Percentiles rank a stretch among this genome's conserved stretches.
Evolutionary conservation across 441 rosid species (phyloP).

Genomic region (Pelargonium australe): DNA sequence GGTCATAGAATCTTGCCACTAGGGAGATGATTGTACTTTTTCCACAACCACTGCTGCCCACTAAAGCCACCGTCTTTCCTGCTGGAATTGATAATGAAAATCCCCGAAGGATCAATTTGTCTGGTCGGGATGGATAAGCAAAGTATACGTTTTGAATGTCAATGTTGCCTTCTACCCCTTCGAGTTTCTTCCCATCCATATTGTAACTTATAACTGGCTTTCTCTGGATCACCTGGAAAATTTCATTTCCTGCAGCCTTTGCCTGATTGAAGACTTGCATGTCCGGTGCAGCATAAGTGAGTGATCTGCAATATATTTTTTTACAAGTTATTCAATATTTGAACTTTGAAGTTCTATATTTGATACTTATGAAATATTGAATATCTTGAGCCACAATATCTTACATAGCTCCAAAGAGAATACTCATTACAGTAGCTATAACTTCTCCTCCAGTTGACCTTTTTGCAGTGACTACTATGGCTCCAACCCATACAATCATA

Average conservation of each 20-base stretch:
- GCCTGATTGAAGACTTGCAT: conserved; percentile 65
- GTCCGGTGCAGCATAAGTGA: conserved; percentile 68
- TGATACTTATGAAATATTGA: not conserved
- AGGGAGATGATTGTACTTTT: conserved; percentile 58
- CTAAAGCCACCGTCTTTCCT: conserved; percentile 51
- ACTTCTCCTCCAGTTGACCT: conserved; percentile 51
- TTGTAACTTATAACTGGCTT: conserved; percentile 32
- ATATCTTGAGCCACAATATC: not conserved
- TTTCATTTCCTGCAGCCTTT: conserved; percentile 57
- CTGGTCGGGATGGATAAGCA: conserved; percentile 51
- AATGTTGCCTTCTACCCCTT: conserved; percentile 40
- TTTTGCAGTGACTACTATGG: conserved; percentile 33
- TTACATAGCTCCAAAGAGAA: conserved; percentile 60
- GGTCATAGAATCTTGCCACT: conserved; percentile 60
- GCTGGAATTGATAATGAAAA: conserved; percentile 55
- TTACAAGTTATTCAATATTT: not conserved
- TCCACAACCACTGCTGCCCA: conserved; percentile 67
- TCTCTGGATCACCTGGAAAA: conserved; percentile 44
- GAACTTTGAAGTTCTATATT: not conserved
- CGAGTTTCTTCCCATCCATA: conserved; percentile 24
- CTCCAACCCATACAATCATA: conserved; percentile 53
- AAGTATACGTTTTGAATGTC: conserved; percentile 37
- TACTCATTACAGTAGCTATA: conserved; percentile 56
- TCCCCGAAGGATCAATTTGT: conserved; percentile 40
- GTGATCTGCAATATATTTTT: conserved; percentile 25